phyloP scores from a whole-genome alignment of 176 grass and related monocot genomes.

The Themeda triandra region DNA sequence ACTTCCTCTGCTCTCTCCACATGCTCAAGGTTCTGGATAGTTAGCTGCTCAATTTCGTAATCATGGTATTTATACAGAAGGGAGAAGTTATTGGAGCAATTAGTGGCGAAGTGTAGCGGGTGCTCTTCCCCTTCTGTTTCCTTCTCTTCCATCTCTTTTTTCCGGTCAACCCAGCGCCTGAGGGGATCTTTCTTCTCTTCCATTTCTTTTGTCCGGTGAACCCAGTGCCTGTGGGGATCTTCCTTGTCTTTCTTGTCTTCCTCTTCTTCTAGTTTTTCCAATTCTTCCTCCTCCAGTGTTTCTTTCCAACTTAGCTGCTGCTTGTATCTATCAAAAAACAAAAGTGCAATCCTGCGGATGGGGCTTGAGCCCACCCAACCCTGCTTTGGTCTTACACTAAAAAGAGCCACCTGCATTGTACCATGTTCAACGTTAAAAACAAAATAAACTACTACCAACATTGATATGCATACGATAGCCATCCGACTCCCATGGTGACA shows the following conservation, averaged over 20 bases:
- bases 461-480: background rate
- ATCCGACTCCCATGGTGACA: no score
- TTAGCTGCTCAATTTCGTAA: background rate
- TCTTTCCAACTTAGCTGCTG: background rate
- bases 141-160: no score
- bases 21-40: background rate
- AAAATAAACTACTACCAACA: background rate
- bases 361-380: no score
- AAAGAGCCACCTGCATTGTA: background rate
- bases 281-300: background rate
- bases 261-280: background rate
- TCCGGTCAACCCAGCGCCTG: no score
- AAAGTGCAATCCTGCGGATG: background rate
- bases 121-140: background rate
- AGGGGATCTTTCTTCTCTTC: no score
- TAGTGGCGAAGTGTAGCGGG: background rate
- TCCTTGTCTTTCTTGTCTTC: no score
- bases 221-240: no score
- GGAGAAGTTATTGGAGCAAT: background rate
- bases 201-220: no score
- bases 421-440: background rate
- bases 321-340: background rate
- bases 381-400: background rate
- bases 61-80: background rate
- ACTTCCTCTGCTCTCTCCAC: background rate